Base-by-base conservation (phyloP, 768 basidiomycete species). In the Lentinula sp. region DNA sequence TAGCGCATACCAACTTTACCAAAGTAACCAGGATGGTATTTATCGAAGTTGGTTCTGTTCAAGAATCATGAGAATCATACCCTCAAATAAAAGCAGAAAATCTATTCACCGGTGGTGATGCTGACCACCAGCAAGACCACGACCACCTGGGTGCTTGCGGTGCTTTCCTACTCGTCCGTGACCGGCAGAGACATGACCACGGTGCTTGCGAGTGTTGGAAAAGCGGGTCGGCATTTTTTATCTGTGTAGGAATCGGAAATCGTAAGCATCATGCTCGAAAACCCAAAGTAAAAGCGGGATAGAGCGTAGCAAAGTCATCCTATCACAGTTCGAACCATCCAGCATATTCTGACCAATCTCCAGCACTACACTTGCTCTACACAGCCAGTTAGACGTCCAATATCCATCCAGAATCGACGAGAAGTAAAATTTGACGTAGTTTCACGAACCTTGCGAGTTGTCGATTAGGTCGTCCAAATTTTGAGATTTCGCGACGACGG, bases 151-250 rank as follows among this genome's bases (percentile, higher is more conserved):
- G 75, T 98, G 96, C 79, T 98, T 98, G 77, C 97, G 91, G 87
- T 99, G 97, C 87, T 98, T 98, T 69, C 97, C 97, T 73, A 99
- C 93, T 91, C 97, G 96, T 76, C 97, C 97, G 79, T 98, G 90
- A 81, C 97, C 97, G 74, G 95, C 95, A 68, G 96, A 99, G 70
- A 99, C 95, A 83, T 98, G 95, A 70, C 96, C 96, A 73, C 96
- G 87, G 80, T 97, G 95, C 81, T 99, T 99, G 80, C 96, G 89
- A 78, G 96, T 98, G 80, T 98, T 98, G 70, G 88, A 84, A 81
- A 95, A 82, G 74, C 84, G 94, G 75, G 95, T 93, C 76, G 97
- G 97, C 97, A 97, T 98, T 77, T 79, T 76, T 81, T 51, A 64
- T 51, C 49, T 60, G 40, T 39, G 37, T 2, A 9, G 2, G 46